A percentile compares a stretch with the other conserved stretches of the same genome.
Evolutionary conservation across 768 basidiomycete species (phyloP).

Genomic region (Pisolithus microcarpus): DNA sequence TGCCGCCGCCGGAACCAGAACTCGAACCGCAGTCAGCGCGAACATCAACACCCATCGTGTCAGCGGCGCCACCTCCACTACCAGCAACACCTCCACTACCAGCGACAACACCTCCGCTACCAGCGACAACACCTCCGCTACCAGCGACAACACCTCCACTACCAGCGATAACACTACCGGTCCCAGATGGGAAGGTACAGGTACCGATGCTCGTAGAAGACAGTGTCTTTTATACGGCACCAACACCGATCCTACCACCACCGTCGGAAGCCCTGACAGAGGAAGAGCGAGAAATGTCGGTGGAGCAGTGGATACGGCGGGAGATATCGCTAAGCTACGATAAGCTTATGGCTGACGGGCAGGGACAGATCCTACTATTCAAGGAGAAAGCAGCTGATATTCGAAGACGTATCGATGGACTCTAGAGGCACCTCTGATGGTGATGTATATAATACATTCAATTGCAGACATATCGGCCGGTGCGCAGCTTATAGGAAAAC

Average conservation of each 20-base stretch:
- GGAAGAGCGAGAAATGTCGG: slow-evolving; percentile 70
- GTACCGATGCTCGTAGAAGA: not conserved
- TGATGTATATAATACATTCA: too few relatives aligned
- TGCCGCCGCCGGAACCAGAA: not conserved
- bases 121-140: too few relatives aligned
- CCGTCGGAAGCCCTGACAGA: slow-evolving; percentile 19
- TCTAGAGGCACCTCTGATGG: slow-evolving; percentile 5
- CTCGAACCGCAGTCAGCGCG: not conserved
- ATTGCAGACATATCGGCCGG: too few relatives aligned
- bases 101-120: not conserved
- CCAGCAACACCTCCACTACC: too few relatives aligned
- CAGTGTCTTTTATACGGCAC: slow-evolving; percentile 5
- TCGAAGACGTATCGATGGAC: slow-evolving; percentile 29
- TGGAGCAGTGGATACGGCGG: slow-evolving; percentile 77
- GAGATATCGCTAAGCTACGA: slow-evolving; percentile 68
- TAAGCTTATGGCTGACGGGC: slow-evolving; percentile 47
- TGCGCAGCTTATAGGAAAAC: too few relatives aligned
- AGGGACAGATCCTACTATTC: slow-evolving; percentile 43
- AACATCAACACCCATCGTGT: not conserved
- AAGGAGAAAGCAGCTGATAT: slow-evolving; percentile 38
- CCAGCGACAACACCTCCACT: too few relatives aligned
- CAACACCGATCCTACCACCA: slow-evolving; percentile 3
- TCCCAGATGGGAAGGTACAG: not conserved
- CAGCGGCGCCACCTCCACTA: too few relatives aligned
- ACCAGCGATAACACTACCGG: not conserved